Evolutionary conservation across 208 protist species (phyloP).

Genomic region (Leishmania mexicana): DNA sequence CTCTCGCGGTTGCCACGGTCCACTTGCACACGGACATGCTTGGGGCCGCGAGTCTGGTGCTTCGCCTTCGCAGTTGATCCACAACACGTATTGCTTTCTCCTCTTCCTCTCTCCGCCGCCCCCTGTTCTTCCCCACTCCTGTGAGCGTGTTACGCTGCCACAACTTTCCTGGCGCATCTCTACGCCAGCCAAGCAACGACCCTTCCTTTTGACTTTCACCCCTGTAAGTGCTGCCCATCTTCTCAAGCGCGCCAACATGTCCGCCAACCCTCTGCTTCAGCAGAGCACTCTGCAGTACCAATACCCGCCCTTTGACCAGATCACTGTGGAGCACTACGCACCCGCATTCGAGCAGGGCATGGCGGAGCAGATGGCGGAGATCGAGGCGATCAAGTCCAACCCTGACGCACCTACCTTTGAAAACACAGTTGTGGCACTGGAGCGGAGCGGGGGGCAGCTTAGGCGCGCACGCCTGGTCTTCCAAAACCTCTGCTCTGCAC

Average conservation of each 20-base stretch:
- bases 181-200: not conserved
- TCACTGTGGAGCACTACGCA: conserved; percentile 53
- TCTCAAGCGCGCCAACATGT: not conserved
- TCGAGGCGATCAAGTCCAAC: conserved; percentile 29
- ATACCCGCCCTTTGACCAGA: conserved; percentile 44
- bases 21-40: not conserved
- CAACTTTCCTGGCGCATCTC: not conserved
- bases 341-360: conserved; percentile 64
- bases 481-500: conserved; percentile 41
- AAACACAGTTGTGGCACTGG: conserved; percentile 58
- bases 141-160: not conserved
- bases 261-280: conserved; percentile 44
- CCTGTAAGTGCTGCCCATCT: not conserved
- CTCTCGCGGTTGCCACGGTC: not conserved
- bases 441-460: conserved; percentile 39
- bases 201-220: not conserved
- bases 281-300: conserved; percentile 47
- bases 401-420: conserved; percentile 39
- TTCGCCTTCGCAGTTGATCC: not conserved
- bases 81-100: not conserved
- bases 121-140: not conserved
- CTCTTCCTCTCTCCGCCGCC: not conserved
- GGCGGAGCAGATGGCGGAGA: conserved; percentile 47
- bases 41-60: not conserved
- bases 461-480: conserved; percentile 30